phyloP scores from a whole-genome alignment of 2,329 filamentous ascomycete species.

The Beauveria rudraprayagi region DNA sequence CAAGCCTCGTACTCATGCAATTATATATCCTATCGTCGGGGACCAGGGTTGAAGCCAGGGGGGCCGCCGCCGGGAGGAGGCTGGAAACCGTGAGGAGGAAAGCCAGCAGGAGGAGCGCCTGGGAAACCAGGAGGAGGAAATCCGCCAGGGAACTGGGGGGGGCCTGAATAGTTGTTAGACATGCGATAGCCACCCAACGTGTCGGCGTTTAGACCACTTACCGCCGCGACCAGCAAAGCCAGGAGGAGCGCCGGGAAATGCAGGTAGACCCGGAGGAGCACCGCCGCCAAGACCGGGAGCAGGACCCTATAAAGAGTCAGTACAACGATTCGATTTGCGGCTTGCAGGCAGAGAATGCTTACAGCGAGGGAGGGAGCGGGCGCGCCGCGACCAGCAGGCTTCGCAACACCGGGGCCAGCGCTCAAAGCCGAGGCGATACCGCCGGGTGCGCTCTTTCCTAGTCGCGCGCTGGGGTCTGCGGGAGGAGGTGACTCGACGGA shows the following conservation, averaged over 20 bases:
- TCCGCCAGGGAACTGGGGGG: constrained; percentile 42
- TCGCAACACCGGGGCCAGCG: constrained; percentile 80
- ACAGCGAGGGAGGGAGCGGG: constrained; percentile 69
- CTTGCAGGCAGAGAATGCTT: constrained; percentile 21
- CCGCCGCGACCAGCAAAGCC: constrained; percentile 45
- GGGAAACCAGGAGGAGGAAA: constrained; percentile 40
- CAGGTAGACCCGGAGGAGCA: constrained; percentile 49
- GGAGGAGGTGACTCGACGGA: constrained; percentile 95
- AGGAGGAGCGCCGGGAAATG: constrained; percentile 42
- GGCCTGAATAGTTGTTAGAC: constrained; percentile 30
- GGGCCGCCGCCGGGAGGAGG: constrained; percentile 45
- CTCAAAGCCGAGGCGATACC: constrained; percentile 63
- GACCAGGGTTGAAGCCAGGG: constrained; percentile 70
- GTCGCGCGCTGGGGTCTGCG: constrained; percentile 80
- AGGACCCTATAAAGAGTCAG: constrained; percentile 49
- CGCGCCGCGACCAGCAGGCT: constrained; percentile 79
- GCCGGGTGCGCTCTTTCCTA: constrained; percentile 67
- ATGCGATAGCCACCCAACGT: constrained; percentile 5
- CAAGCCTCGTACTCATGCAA: constrained; percentile 18
- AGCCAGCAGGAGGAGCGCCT: constrained; percentile 28
- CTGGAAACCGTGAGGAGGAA: constrained; percentile 45
- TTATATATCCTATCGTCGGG: constrained; percentile 42
- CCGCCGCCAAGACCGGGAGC: constrained; percentile 77
- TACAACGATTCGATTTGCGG: background rate
- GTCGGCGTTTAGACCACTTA: constrained; percentile 29